These are phyloP conservation scores for Avena atlantica DNA, from an alignment of 176 grass and related monocot genomes.

Conservation along the genomic window DNA sequence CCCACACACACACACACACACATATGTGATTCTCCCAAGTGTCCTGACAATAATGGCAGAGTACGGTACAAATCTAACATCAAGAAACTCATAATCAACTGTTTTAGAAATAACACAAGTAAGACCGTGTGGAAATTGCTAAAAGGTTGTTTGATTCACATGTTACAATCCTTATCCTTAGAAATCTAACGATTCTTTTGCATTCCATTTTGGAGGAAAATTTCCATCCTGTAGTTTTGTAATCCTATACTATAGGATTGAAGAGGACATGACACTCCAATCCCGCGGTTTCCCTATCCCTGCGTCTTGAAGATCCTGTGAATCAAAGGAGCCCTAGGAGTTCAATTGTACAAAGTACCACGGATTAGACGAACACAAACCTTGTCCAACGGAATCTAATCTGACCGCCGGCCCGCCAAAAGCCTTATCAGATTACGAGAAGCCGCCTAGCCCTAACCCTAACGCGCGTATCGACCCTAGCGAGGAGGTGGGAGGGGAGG, in stretches of 20 bases:
- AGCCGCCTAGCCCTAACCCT: conserved; percentile 39
- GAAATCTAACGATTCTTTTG: too few species aligned
- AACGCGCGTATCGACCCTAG: neutral
- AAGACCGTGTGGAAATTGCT: neutral
- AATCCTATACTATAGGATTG: too few species aligned
- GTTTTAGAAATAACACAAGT: neutral
- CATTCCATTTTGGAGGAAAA: too few species aligned
- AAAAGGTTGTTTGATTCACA: too few species aligned
- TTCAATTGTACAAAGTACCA: neutral
- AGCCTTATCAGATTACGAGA: neutral
- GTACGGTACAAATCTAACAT: neutral
- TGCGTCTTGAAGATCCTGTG: too few species aligned
- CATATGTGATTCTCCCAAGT: neutral
- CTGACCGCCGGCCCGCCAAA: neutral
- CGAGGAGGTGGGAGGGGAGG: neutral
- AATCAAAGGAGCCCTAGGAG: neutral
- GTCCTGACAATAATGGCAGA: neutral
- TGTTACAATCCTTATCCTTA: too few species aligned
- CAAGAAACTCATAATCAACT: neutral
- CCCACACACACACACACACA: neutral
- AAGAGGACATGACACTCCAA: too few species aligned
- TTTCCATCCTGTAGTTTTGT: too few species aligned
- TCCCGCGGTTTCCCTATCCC: too few species aligned
- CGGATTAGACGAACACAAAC: neutral
- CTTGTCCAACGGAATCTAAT: neutral